Evolutionary conservation across 768 basidiomycete species (phyloP), one percentile per base, ranked within the genome.

Genomic region (Mycena crocata): DNA sequence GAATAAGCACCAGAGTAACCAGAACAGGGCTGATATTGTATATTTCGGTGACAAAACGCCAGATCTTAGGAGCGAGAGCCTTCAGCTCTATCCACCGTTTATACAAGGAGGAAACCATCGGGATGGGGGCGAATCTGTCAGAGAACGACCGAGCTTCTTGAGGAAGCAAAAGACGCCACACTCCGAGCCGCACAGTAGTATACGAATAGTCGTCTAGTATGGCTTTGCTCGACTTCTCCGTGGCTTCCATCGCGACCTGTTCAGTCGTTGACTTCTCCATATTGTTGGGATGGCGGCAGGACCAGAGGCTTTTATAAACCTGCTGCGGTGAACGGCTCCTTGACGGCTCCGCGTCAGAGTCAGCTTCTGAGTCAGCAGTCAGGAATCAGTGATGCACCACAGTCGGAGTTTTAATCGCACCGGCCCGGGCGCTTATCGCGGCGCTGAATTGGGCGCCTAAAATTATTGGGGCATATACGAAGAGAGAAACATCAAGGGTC

Each of bases 151-250:
- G 7, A 9, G 51, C 19, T 23, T 55, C 31, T 9, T 54, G 35
- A 14, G 52, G 66, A 2, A 67, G 23, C 12, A 67, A 39, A 5
- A 62, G 17, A 2, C 55, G 45, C 66, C 66, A 67, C 21, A 67
- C 44, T 30, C 66, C 66, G 7, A 62, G 44, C 17, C 58, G 61
- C 31, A 62, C 10, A 7, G 63, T 45, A 9, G 62, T 42, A 32
- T 50, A 50, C 1, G 62, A 57, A 28, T 39, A 55, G 44, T 63
- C 62, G 3, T 56, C 54, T 7, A 56, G 52, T 13, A n/a, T n/a
- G n/a, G n/a, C n/a, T n/a, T 35, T 37, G 5, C 13, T 42, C 19
- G 56, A 14, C 8, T 62, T 52, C 24, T 21, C 15, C 26, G 15
- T 28, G 28, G 30, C 23, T 24, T 62, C 37, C n/a, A n/a, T n/a